These are phyloP conservation scores for Ganoderma lingzhi DNA, from an alignment of 1,284 basidiomycete species.

Conservation along the genomic window DNA sequence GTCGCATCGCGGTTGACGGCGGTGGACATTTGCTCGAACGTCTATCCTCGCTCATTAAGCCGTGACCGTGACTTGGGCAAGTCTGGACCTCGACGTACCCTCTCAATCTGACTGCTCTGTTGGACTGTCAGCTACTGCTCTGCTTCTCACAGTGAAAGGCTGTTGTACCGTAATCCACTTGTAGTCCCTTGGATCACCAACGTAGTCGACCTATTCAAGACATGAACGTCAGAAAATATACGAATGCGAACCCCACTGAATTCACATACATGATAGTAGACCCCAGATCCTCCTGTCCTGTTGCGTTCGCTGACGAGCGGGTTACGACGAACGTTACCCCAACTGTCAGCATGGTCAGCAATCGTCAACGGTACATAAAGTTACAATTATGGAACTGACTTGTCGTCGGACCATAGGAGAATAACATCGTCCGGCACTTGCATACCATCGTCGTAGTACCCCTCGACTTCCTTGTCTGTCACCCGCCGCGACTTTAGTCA, in stretches of 20 bases:
- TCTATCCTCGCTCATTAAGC: conserved; percentile 40
- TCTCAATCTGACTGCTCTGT: conserved; percentile 40
- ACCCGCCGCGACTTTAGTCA: neutral
- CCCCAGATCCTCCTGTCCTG: conserved; percentile 68
- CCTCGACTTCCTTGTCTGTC: conserved; percentile 70
- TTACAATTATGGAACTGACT: conserved; percentile 45
- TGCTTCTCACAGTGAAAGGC: neutral
- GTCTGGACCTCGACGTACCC: conserved; percentile 27
- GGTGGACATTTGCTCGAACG: conserved; percentile 68
- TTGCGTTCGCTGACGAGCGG: conserved; percentile 60
- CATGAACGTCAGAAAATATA: neutral
- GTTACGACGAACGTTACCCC: conserved; percentile 67
- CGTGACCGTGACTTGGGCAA: neutral
- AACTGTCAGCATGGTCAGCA: conserved; percentile 44
- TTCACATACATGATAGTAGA: conserved; percentile 67
- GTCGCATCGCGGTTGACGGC: conserved; percentile 65
- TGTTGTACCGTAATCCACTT: conserved; percentile 63
- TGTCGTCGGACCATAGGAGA: conserved; percentile 69
- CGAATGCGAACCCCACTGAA: neutral
- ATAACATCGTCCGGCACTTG: conserved; percentile 63
- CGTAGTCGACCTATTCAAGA: conserved; percentile 42
- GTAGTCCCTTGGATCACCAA: conserved; percentile 64
- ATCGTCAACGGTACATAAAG: neutral
- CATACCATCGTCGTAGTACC: conserved; percentile 71
- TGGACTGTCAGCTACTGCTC: neutral